Evolutionary conservation across 176 grass and related monocot genomes (phyloP).

Genomic region (Panicum miliaceum): DNA sequence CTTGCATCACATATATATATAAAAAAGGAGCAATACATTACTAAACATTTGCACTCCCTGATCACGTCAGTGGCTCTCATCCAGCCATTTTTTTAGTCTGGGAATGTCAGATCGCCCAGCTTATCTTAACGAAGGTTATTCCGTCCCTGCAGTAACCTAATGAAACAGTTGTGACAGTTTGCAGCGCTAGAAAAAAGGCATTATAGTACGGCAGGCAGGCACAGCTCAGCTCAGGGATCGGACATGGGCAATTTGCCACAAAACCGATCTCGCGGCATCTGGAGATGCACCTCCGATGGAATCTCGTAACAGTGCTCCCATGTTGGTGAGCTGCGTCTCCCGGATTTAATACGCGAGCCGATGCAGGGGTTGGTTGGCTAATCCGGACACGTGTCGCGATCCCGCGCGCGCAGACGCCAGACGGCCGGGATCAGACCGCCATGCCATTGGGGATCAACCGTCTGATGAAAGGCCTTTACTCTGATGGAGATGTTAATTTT

Average conservation of each 20-base stretch:
- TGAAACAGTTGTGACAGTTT: slow-evolving; percentile 64
- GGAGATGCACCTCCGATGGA: slow-evolving; percentile 29
- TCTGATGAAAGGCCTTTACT: not conserved
- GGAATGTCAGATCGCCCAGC: slow-evolving; percentile 57
- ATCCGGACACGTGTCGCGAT: slow-evolving; percentile 37
- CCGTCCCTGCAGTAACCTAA: slow-evolving; percentile 28
- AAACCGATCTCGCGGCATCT: slow-evolving; percentile 38
- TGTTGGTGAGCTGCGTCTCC: slow-evolving; percentile 42
- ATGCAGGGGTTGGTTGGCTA: slow-evolving; percentile 36
- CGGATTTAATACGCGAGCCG: slow-evolving; percentile 17
- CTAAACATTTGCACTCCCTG: slow-evolving; percentile 25
- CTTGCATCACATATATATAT: slow-evolving; percentile 34
- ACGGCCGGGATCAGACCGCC: not conserved
- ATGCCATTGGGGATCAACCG: not conserved
- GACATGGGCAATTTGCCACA: slow-evolving; percentile 48
- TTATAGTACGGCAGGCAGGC: slow-evolving; percentile 11
- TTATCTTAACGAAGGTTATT: slow-evolving; percentile 53
- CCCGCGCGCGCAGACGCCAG: not conserved
- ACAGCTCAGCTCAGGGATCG: slow-evolving; percentile 50
- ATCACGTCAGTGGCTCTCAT: slow-evolving; percentile 13
- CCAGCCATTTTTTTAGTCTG: slow-evolving; percentile 34
- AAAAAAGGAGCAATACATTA: not conserved
- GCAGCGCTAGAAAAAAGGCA: slow-evolving; percentile 26
- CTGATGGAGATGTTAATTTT: not conserved
- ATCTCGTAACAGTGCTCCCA: slow-evolving; percentile 52